Evolutionary conservation across 129 eudicot species (phyloP).

Genomic region (Cynara cardunculus): DNA sequence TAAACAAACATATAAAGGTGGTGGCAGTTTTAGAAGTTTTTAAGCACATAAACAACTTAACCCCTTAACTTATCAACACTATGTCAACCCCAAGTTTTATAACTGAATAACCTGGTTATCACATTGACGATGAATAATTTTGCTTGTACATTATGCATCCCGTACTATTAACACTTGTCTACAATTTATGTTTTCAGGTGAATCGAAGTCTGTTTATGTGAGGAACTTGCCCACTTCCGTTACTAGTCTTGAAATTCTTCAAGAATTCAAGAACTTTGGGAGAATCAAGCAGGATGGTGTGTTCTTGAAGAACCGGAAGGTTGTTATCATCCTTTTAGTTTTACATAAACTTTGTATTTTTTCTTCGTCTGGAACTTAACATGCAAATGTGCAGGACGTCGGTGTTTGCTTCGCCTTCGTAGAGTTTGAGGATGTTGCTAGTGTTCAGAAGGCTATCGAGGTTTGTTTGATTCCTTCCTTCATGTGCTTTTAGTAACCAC

Average conservation of each 20-base stretch:
- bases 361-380: constrained; percentile 13
- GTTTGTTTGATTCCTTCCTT: constrained; percentile 32
- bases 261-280: constrained; percentile 78
- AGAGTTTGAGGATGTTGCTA: constrained; percentile 79
- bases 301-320: constrained; percentile 73
- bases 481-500: neutral
- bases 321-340: constrained; percentile 2
- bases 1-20: too few species aligned
- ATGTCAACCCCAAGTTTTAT: too few species aligned
- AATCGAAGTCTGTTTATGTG: constrained; percentile 75
- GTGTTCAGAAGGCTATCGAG: constrained; percentile 78
- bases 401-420: constrained; percentile 92
- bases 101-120: too few species aligned
- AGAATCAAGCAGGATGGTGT: constrained; percentile 74
- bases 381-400: constrained; percentile 53
- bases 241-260: constrained; percentile 48
- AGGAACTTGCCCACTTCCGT: constrained; percentile 75
- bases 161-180: neutral
- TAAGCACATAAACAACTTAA: too few species aligned
- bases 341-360: neutral
- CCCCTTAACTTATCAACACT: too few species aligned
- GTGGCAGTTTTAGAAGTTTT: too few species aligned
- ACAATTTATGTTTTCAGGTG: constrained; percentile 40
- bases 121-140: neutral
- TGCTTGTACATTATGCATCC: neutral